Base-by-base conservation (phyloP, 2,329 filamentous ascomycete genomes). In the Clarireedia paspali region DNA sequence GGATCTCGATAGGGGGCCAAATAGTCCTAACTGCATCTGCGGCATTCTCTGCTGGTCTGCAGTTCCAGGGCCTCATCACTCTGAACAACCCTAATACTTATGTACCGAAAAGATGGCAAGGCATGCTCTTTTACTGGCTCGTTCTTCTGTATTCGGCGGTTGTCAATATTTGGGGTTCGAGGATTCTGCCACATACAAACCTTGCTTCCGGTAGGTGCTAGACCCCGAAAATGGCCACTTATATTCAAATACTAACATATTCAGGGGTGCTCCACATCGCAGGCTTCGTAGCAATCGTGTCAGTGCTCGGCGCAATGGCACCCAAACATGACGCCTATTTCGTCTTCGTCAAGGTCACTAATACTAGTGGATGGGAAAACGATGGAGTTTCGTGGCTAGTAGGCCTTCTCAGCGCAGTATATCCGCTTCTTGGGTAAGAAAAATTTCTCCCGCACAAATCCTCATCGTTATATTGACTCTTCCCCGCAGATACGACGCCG, bases 351-450 rank as follows among this genome's bases (percentile, higher is more conserved):
- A 66, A 72, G 12, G 77, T 76, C 52, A 62, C 64, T n/a, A 78
- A 78, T 60, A 68, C 70, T 36, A 74, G 72, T 1, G 73, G 73
- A 2, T 77, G 75, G 75, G 20, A 53, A 14, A 66, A 70, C 9
- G 72, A 76, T 49, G 76, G 75, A 1, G 65, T 77, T 15, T 68
- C 75, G 0, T 78, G 75, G 75, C 70, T 77, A 14, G 63, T 78
- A 1, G 75, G 75, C 0, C 66, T 78, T 2, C 64, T 78, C 1
- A 64, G 64, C 24, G 67, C 75, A 74, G 62, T 71, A 55, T 60
- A 71, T 67, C 57, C 64, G 60, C 53, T 71, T 71, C 15, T 71
- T 46, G 72, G 73, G 52, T 49, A 42, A n/a, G 45, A 6, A 7
- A 6, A 17, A 14, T 27, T 15, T 6, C n/a, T 15, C 7, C 6